Evolutionary conservation across 1,284 basidiomycete genomes (phyloP).

Genomic region (Macrocystidia cucumis): DNA sequence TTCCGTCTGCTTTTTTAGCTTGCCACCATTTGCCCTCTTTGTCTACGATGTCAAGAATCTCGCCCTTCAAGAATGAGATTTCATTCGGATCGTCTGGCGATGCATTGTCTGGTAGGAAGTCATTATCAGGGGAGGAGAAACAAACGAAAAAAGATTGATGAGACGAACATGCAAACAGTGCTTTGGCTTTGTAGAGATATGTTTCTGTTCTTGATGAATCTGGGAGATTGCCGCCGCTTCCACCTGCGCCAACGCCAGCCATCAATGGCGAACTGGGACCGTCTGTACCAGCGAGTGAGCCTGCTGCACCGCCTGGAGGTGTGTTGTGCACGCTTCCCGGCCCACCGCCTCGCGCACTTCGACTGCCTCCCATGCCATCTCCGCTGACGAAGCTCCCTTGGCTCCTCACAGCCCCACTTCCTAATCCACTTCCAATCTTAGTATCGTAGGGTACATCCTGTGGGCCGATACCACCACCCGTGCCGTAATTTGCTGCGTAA

Average conservation of each 20-base stretch:
- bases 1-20: slow-evolving; percentile 79
- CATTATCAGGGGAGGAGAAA: slow-evolving; percentile 10
- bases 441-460: slow-evolving; percentile 45
- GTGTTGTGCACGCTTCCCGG: slow-evolving; percentile 38
- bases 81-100: slow-evolving; percentile 95
- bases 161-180: slow-evolving; percentile 79
- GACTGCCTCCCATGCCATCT: slow-evolving; percentile 35
- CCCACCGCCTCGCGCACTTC: slow-evolving; percentile 30
- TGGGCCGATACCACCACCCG: slow-evolving; percentile 59
- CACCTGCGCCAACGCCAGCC: slow-evolving; percentile 51
- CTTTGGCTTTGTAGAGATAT: slow-evolving; percentile 73
- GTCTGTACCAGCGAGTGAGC: slow-evolving; percentile 38
- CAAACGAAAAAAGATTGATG: no score
- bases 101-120: slow-evolving; percentile 61
- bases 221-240: slow-evolving; percentile 16
- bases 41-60: slow-evolving; percentile 91
- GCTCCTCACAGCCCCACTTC: slow-evolving; percentile 41
- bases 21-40: slow-evolving; percentile 97
- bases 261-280: slow-evolving; percentile 59
- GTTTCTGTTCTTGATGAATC: slow-evolving; percentile 27
- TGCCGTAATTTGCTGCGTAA: slow-evolving; percentile 47
- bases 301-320: slow-evolving; percentile 26
- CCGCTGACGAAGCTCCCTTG: slow-evolving; percentile 56
- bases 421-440: slow-evolving; percentile 28
- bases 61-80: slow-evolving; percentile 91